Evolutionary conservation across 306 rosid genomes (phyloP), one percentile per base, ranked within the genome.

Genomic region (Malus orientalis): DNA sequence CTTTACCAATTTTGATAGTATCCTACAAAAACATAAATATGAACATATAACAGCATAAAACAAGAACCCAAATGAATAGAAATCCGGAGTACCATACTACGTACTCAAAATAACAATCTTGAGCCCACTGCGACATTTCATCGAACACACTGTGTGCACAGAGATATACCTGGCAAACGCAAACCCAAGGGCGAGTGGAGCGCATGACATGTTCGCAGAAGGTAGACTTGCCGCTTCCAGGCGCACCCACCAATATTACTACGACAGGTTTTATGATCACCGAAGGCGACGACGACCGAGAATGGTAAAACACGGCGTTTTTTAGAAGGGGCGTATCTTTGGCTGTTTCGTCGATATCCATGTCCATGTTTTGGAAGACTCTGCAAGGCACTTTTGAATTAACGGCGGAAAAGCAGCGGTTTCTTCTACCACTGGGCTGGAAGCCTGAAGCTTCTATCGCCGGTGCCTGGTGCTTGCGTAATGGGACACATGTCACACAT

Each of bases 201-300:
- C 83, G 66, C 83, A 90, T 88, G 42, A 92, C 93, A 38, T 84
- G 84, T 54, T 95, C 97, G 53, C 97, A 89, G 82, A 95, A 95
- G 44, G 98, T 92, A 55, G 97, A 92, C 72, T 90, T 95, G 12
- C 98, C 98, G 60, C 98, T 90, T 6, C 98, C 96, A 0, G 97
- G 97, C 30, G 97, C 92, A n/a, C 98, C 98, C 10, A 92, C 89
- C 83, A 92, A 73, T 32, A 95, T 80, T 11, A 87, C 92, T 87
- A 88, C 65, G 20, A 89, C 45, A 67, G 76, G 62, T 33, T 72
- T 40, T 38, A 1, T 58, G 67, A 73, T 73, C 53, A 14, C 10
- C 3, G 33, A 51, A 23, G 32, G 44, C 11, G 71, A 27, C 4
- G 71, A 27, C 3, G 25, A 76, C 30, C 27, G 20, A 29, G 25